A percentile compares a stretch with the other conserved stretches of the same genome.
These are phyloP conservation scores for Pelargonium fulgidum DNA, from an alignment of 441 rosid genomes.

Conservation along the genomic window DNA sequence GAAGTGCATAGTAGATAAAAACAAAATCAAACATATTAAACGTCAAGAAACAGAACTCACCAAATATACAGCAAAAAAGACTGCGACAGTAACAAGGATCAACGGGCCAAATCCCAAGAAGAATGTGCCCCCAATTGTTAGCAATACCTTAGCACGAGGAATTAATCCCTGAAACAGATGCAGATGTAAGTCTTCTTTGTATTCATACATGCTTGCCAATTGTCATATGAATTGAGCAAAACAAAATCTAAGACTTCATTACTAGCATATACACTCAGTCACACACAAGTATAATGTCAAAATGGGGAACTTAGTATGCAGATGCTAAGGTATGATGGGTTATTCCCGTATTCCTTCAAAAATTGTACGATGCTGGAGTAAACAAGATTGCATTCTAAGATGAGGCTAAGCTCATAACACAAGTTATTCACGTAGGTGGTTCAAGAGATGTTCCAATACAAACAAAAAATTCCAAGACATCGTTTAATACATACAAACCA, in stretches of 20 bases:
- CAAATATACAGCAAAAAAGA: slow-evolving; percentile 64
- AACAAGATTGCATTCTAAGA: not conserved
- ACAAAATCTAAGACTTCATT: not conserved
- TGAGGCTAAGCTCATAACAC: not conserved
- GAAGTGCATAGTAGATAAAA: not conserved
- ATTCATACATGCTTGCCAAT: not conserved
- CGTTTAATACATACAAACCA: not conserved
- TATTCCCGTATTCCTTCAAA: not conserved
- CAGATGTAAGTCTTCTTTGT: slow-evolving; percentile 11
- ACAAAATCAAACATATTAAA: slow-evolving; percentile 11
- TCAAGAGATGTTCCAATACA: not conserved
- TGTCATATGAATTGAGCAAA: not conserved
- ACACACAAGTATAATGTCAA: not conserved
- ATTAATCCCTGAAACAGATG: slow-evolving; percentile 67
- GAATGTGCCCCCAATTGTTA: slow-evolving; percentile 85
- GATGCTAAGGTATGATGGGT: not conserved
- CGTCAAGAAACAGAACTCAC: slow-evolving; percentile 39
- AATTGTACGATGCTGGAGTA: not conserved
- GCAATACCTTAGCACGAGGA: slow-evolving; percentile 79
- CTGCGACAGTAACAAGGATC: slow-evolving; percentile 60
- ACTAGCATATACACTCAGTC: not conserved
- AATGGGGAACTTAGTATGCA: not conserved
- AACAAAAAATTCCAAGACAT: not conserved
- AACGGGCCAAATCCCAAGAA: slow-evolving; percentile 83
- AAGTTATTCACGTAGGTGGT: not conserved